These are phyloP conservation scores for Ogataea glucozyma DNA, from an alignment of 805 yeast genomes.

Conservation along the genomic window DNA sequence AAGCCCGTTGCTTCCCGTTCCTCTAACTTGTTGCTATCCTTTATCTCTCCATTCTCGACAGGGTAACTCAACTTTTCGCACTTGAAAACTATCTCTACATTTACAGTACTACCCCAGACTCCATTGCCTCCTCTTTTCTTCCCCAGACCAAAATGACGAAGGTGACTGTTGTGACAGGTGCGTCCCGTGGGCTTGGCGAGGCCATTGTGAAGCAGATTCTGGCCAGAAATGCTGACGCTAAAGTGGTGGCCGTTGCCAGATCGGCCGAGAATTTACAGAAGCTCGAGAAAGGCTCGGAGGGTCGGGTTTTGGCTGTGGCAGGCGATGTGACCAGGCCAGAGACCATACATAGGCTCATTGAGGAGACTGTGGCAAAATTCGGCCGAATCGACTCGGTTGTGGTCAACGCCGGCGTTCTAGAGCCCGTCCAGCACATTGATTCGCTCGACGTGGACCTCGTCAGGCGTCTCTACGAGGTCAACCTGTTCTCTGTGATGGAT, in stretches of 20 bases:
- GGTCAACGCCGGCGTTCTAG: conserved; percentile 82
- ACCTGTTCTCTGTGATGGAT: conserved; percentile 72
- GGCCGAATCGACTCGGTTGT: conserved; percentile 65
- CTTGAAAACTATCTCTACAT: not conserved
- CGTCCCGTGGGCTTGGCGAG: conserved; percentile 81
- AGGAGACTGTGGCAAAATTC: conserved; percentile 46
- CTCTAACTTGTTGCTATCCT: too few species aligned
- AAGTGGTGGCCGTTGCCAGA: conserved; percentile 74
- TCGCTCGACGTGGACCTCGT: conserved; percentile 56
- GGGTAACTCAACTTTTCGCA: not conserved
- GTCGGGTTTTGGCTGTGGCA: conserved; percentile 48
- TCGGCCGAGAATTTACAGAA: conserved; percentile 45
- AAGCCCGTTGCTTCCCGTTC: too few species aligned
- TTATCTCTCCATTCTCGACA: too few species aligned
- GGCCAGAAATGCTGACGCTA: conserved; percentile 34
- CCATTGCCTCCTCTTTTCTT: too few species aligned
- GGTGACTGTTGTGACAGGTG: conserved; percentile 57
- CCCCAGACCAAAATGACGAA: conserved; percentile 19
- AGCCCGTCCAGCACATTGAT: conserved; percentile 64
- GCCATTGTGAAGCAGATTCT: conserved; percentile 61
- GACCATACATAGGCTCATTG: conserved; percentile 41
- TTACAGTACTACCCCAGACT: not conserved
- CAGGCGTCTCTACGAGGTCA: conserved; percentile 69
- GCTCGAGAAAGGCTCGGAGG: conserved; percentile 43
- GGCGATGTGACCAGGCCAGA: conserved; percentile 60